Conservation (phyloP, 1,284 basidiomycete genomes). For the Trichosporon coremiiforme region DNA sequence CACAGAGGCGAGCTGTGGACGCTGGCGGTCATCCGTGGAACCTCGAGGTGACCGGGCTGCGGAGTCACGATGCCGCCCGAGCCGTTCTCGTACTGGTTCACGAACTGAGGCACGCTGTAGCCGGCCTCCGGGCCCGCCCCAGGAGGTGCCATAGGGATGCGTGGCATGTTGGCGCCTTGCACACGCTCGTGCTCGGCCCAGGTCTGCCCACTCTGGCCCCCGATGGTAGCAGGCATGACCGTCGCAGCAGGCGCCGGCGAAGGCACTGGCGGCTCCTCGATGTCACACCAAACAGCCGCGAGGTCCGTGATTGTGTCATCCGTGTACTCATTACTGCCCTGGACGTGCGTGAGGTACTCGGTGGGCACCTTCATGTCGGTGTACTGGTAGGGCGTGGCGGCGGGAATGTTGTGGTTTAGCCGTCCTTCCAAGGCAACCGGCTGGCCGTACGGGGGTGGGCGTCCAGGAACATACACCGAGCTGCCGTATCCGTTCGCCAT, state of each 20-base stretch:
- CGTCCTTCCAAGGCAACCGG: background rate
- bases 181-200: constrained; percentile 3
- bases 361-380: background rate
- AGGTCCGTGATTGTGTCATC: constrained; percentile 4
- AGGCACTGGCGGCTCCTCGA: background rate
- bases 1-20: background rate
- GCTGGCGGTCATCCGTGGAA: background rate
- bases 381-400: background rate
- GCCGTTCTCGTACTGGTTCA: constrained; percentile 15
- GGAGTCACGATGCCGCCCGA: background rate
- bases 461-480: constrained; percentile 3
- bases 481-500: constrained; percentile 1
- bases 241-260: background rate
- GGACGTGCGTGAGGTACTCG: background rate
- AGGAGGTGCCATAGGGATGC: background rate
- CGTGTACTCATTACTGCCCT: constrained; percentile 4
- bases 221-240: background rate
- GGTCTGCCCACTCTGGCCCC: background rate
- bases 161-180: background rate
- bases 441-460: background rate
- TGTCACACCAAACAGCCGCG: constrained; percentile 6
- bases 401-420: background rate
- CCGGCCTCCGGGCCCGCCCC: background rate
- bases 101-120: background rate
- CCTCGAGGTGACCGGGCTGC: background rate